Base-by-base conservation (phyloP, 75 land plant genomes). In the Adiantum capillusveneris region DNA sequence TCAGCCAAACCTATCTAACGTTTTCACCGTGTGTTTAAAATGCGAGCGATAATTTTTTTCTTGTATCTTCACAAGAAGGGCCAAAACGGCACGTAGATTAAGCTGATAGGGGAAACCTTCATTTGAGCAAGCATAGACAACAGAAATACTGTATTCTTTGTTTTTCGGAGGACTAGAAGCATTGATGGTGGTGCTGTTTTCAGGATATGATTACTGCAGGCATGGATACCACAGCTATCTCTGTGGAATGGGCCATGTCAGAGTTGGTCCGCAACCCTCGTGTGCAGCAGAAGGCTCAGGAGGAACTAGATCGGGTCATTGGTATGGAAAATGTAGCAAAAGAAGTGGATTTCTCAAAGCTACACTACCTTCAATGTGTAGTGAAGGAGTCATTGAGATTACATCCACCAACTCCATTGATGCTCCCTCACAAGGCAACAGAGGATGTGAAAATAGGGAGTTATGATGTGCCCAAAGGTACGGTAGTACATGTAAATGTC, bases 131-230 rank as follows among this genome's bases (percentile, higher is more conserved):
- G n/a, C n/a, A n/a, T n/a, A n/a, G n/a, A n/a, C n/a, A n/a, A n/a
- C n/a, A n/a, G n/a, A n/a, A n/a, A n/a, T n/a, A n/a, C n/a, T n/a
- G n/a, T n/a, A n/a, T n/a, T n/a, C n/a, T n/a, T n/a, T n/a, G n/a
- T n/a, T n/a, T n/a, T n/a, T n/a, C n/a, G n/a, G n/a, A n/a, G n/a
- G n/a, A n/a, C n/a, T n/a, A n/a, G n/a, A n/a, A n/a, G n/a, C n/a
- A n/a, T n/a, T n/a, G n/a, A n/a, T n/a, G n/a, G n/a, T n/a, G n/a
- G n/a, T n/a, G n/a, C n/a, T 34, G 3, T 34, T 34, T 34, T 34
- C 77, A 91, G 97, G 98, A 88, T 58, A 93, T 93, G 98, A 88
- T 93, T 44, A 81, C 87, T 1, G 98, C 98, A 2, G 98, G 98
- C 26, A 85, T 73, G 87, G 98, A 93, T 72, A 93, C 98, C 7